Conservation (phyloP, 2,329 filamentous ascomycete species). For the Xenoacremonium recifei region DNA sequence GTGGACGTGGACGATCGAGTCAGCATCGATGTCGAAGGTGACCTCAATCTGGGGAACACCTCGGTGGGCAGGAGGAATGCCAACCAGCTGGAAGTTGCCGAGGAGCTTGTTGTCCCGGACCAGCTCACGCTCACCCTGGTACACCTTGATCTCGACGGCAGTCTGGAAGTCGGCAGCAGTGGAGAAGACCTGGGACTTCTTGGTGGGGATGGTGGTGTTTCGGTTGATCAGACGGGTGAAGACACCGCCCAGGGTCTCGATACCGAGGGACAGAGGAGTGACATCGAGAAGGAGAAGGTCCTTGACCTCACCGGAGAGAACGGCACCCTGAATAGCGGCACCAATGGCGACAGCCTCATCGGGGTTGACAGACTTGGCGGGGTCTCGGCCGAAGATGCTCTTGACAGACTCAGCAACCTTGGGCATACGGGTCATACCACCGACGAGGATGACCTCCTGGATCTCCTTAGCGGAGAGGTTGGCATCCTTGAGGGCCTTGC, state of each 20-base stretch:
- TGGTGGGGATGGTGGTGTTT: conserved; percentile 98
- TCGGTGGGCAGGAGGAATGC: conserved; percentile 92
- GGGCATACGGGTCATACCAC: conserved; percentile 99
- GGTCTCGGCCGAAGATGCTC: conserved; percentile 93
- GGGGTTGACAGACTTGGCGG: conserved; percentile 97
- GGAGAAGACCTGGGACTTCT: conserved; percentile 98
- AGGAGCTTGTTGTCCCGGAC: conserved; percentile 98
- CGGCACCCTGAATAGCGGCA: conserved; percentile 95
- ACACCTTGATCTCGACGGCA: conserved; percentile 99
- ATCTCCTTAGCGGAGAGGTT: conserved; percentile 89
- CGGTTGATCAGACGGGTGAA: conserved; percentile 98
- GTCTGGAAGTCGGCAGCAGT: conserved; percentile 98
- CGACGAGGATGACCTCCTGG: conserved; percentile 95
- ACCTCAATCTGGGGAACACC: conserved; percentile 97
- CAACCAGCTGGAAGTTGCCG: conserved; percentile 98
- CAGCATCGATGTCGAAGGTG: conserved; percentile 97
- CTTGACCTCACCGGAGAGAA: conserved; percentile 94
- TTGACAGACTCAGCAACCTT: conserved; percentile 97
- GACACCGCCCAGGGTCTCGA: conserved; percentile 96
- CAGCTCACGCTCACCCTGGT: conserved; percentile 99
- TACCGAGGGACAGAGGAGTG: conserved; percentile 93
- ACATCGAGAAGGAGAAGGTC: conserved; percentile 94
- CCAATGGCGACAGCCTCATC: conserved; percentile 98
- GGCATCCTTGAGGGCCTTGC: conserved; percentile 96
- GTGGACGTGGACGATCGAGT: conserved; percentile 96